Conservation (phyloP, 2,329 filamentous ascomycete genomes). For the Coniochaeta ligniaria region DNA sequence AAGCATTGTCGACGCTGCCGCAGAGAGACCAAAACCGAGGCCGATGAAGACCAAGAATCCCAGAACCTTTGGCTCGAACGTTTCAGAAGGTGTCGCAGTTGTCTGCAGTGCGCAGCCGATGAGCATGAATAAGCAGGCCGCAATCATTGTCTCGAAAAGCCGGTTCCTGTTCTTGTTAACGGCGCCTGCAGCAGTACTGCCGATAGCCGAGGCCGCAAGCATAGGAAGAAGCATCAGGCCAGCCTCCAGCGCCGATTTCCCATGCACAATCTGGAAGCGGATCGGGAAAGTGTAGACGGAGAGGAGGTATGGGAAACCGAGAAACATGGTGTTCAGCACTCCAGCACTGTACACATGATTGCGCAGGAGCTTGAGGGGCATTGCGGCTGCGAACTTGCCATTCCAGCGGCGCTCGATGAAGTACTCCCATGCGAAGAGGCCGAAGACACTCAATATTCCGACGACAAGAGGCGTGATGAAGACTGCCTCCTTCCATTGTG, state of each 20-base stretch:
- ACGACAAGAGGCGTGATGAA: constrained; percentile 34
- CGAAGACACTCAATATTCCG: constrained; percentile 26
- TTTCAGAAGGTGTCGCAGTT: constrained; percentile 24
- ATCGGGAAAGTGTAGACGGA: constrained; percentile 42
- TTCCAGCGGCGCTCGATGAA: constrained; percentile 21
- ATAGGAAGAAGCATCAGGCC: constrained; percentile 47
- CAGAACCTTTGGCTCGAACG: constrained; percentile 35
- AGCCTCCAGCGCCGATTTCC: constrained; percentile 34
- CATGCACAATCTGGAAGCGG: constrained; percentile 41
- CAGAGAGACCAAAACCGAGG: constrained; percentile 42
- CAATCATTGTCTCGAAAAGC: constrained; percentile 34
- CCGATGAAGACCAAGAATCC: constrained; percentile 45
- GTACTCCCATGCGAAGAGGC: constrained; percentile 32
- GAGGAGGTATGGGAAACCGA: constrained; percentile 43
- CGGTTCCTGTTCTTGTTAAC: constrained; percentile 37
- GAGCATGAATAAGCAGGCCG: constrained; percentile 32
- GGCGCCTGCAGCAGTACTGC: constrained; percentile 32
- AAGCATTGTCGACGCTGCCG: constrained; percentile 39
- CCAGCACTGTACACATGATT: constrained; percentile 37
- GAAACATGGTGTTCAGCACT: constrained; percentile 35
- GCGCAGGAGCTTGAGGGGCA: constrained; percentile 40
- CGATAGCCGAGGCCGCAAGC: constrained; percentile 39
- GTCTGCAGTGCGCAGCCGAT: constrained; percentile 40
- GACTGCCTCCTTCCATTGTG: constrained; percentile 32
- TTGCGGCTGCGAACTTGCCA: constrained; percentile 29